Conservation (phyloP, 2,329 filamentous ascomycete species). For the Leptographium lundbergii region DNA sequence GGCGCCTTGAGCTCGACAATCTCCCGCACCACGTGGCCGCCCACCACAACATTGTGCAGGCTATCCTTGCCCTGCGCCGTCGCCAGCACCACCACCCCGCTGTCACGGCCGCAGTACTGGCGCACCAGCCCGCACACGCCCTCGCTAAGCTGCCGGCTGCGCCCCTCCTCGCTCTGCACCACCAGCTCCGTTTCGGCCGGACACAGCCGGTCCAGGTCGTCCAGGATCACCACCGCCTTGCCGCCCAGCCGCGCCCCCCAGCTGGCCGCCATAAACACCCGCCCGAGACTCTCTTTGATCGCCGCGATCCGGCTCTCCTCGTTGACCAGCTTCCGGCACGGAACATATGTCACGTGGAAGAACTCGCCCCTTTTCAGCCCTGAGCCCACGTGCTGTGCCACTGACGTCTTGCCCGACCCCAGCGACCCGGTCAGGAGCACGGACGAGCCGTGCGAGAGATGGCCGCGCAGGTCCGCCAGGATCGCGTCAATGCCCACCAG, state of each 20-base stretch:
- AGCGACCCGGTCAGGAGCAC: constrained; percentile 80
- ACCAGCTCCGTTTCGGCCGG: constrained; percentile 90
- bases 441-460: constrained; percentile 76
- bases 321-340: constrained; percentile 75
- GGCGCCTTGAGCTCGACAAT: constrained; percentile 83
- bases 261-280: constrained; percentile 75
- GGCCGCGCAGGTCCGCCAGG: constrained; percentile 57
- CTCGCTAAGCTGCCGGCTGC: constrained; percentile 87
- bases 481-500: constrained; percentile 79
- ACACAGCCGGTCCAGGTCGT: constrained; percentile 87
- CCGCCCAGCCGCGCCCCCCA: constrained; percentile 87
- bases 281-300: constrained; percentile 77
- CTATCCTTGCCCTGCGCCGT: constrained; percentile 91
- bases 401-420: constrained; percentile 78
- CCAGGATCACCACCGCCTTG: constrained; percentile 70
- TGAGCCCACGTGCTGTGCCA: constrained; percentile 65
- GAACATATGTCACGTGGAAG: constrained; percentile 75
- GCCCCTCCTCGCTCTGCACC: constrained; percentile 83
- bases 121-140: constrained; percentile 69
- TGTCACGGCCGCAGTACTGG: constrained; percentile 70
- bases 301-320: constrained; percentile 83
- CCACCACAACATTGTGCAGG: constrained; percentile 78
- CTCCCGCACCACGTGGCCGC: constrained; percentile 84
- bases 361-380: constrained; percentile 58
- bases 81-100: constrained; percentile 73